Percentiles rank a stretch among this genome's conserved stretches.
Conservation (phyloP, 345 rosid species). For the Angophora floribunda region DNA sequence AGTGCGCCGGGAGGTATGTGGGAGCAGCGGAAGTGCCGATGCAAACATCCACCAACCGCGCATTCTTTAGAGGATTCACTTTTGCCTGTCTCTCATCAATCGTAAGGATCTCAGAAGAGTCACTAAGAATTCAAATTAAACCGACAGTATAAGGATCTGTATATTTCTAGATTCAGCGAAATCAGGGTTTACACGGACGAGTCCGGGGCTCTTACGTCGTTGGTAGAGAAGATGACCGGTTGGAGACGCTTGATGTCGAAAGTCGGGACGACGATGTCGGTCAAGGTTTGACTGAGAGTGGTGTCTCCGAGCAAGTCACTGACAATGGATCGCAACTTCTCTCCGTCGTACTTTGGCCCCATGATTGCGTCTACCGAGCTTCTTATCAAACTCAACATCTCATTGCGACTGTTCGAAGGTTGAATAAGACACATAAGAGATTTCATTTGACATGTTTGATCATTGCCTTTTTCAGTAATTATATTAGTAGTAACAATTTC, state of each 20-base stretch:
- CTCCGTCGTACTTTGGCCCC: not conserved
- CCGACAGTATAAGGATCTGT: not conserved
- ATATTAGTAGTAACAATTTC: not conserved
- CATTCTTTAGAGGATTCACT: conserved; percentile 3
- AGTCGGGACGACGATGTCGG: not conserved
- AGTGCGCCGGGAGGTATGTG: conserved; percentile 8
- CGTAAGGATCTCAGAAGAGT: not conserved
- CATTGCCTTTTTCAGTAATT: not conserved
- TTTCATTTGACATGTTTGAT: not conserved
- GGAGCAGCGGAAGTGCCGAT: conserved; percentile 17
- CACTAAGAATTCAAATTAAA: not conserved
- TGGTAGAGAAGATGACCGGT: not conserved
- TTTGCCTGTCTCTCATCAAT: not conserved
- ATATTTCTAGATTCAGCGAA: not conserved
- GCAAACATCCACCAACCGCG: conserved; percentile 9
- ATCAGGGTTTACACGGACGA: not conserved
- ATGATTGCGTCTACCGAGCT: not conserved
- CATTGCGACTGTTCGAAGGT: not conserved
- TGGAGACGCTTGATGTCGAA: not conserved
- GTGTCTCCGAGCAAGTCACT: not conserved
- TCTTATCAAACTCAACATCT: not conserved
- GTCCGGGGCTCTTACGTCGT: not conserved
- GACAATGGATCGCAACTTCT: not conserved
- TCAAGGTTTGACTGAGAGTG: not conserved
- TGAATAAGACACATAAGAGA: not conserved